These are phyloP conservation scores for Cyanidioschyzon merolae DNA, from an alignment of 23 red algal species.

Conservation along the genomic window DNA sequence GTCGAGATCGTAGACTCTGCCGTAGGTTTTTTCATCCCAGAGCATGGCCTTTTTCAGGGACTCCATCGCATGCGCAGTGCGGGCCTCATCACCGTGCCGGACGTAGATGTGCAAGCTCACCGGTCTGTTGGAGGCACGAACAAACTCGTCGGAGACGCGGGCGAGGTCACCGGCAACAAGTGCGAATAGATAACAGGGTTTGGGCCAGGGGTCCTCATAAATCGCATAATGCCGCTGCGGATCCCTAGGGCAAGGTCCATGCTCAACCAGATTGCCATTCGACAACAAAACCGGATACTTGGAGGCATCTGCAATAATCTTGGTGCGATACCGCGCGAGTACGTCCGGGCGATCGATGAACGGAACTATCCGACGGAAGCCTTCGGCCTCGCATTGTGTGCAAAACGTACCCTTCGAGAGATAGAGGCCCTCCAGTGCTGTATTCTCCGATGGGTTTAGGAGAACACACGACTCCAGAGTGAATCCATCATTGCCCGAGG, in stretches of 20 bases:
- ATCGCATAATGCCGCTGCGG: slow-evolving; percentile 42
- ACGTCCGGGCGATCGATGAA: slow-evolving; percentile 95
- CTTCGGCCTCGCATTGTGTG: slow-evolving; percentile 96
- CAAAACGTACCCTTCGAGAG: slow-evolving; percentile 75
- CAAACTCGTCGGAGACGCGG: slow-evolving; percentile 54
- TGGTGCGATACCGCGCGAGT: slow-evolving; percentile 58
- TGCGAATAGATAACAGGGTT: slow-evolving; percentile 91
- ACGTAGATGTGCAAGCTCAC: slow-evolving; percentile 69
- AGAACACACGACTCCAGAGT: slow-evolving; percentile 44
- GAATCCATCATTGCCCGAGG: slow-evolving; percentile 16
- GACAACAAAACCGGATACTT: slow-evolving; percentile 72
- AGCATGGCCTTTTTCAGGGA: slow-evolving; percentile 82
- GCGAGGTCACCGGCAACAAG: slow-evolving; percentile 75
- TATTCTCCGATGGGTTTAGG: slow-evolving; percentile 64
- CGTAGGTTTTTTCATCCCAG: slow-evolving; percentile 94
- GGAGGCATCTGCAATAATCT: slow-evolving; percentile 33
- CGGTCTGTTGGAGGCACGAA: slow-evolving; percentile 36
- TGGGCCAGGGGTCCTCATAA: slow-evolving; percentile 75
- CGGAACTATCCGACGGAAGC: slow-evolving; percentile 74
- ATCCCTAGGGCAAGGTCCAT: slow-evolving; percentile 7
- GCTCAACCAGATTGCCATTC: slow-evolving; percentile 72
- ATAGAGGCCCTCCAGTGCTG: slow-evolving; percentile 73
- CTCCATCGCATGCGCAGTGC: slow-evolving; percentile 66
- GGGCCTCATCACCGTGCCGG: slow-evolving; percentile 48
- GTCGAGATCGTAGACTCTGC: slow-evolving; percentile 86